Evolutionary conservation across 179 eudicot genomes (phyloP), one percentile per base, ranked within the genome.

Genomic region (Silene noctiflora): DNA sequence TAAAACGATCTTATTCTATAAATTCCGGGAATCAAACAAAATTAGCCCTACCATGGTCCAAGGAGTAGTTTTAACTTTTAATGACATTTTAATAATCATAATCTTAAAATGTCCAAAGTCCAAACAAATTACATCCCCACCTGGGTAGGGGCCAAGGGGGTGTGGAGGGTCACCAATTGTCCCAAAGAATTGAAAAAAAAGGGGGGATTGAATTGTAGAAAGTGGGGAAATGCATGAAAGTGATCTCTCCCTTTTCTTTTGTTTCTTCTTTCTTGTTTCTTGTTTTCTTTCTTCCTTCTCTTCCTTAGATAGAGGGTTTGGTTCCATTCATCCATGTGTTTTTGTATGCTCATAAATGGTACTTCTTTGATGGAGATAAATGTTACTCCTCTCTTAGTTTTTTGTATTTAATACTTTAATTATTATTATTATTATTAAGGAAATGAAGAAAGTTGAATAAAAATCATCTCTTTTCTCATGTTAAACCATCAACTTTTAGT

Each of bases 401-500:
- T 11, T 39, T 7, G 0, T 51, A 51, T 51, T 51, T 51, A 51
- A 51, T 39, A 39, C 46, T 39, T 39, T 39, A 6, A 39, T 33
- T 33, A 33, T 33, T 33, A 33, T 33, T 33, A 33, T 33, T 33
- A 33, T 1, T 33, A 39, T 39, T 39, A 39, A 73, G 11, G 22
- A 6, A 39, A 63, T 59, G 27, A 59, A 17, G 31, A n/a, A 11
- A 73, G 61, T n/a, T 62, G 69, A 72, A 22, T 61, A 46, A 79
- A 31, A 44, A 44, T 77, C 75, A n/a, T 20, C 25, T 74, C 56
- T 65, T 53, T 77, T 39, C 56, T 58, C 46, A 33, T 75, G 29
- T 78, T 63, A 63, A 75, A 69, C 70, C 70, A 20, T 73, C 74
- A 73, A 31, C 48, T 31, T 69, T 35, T 75, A 66, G 73, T 67